These are phyloP conservation scores for Daldinia childiae DNA, from an alignment of 495 filamentous ascomycete species.

Conservation along the genomic window DNA sequence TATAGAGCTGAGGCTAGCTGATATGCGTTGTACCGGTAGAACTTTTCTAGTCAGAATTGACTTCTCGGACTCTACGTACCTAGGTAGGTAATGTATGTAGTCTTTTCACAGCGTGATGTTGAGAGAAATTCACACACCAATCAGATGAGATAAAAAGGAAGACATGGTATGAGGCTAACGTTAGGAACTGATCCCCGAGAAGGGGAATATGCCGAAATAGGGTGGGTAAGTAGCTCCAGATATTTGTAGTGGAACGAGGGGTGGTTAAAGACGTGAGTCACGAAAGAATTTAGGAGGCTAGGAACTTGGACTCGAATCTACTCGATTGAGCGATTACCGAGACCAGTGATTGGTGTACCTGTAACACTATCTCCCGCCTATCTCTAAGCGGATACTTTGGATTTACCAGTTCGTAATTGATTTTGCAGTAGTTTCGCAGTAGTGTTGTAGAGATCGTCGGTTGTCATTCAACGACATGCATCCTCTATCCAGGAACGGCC, in stretches of 20 bases:
- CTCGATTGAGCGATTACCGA: conserved; percentile 4
- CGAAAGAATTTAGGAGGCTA: conserved; percentile 42
- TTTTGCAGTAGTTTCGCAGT: background rate
- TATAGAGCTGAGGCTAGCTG: no score
- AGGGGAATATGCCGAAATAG: background rate
- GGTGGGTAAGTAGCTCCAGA: conserved; percentile 19
- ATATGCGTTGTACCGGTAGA: background rate
- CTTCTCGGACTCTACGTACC: background rate
- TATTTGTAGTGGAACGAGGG: conserved; percentile 15
- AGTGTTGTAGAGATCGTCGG: background rate
- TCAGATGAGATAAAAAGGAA: conserved; percentile 4
- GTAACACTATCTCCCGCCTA: conserved; percentile 1
- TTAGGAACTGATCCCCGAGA: conserved; percentile 35
- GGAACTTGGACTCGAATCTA: conserved; percentile 17
- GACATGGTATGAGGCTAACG: conserved; percentile 24
- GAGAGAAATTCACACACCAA: conserved; percentile 30
- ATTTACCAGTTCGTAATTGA: conserved; percentile 12
- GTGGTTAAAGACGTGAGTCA: conserved; percentile 44
- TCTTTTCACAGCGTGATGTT: conserved; percentile 18
- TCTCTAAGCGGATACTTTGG: conserved; percentile 3
- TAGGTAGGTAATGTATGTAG: conserved; percentile 1
- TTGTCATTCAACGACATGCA: conserved; percentile 7
- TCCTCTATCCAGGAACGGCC: conserved; percentile 9
- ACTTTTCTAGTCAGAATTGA: conserved; percentile 19
- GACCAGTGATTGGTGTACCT: background rate